Percentiles rank a stretch among this genome's conserved stretches.
Evolutionary conservation across 257 asterid genomes (phyloP).

Genomic region (Eustoma russellianum): DNA sequence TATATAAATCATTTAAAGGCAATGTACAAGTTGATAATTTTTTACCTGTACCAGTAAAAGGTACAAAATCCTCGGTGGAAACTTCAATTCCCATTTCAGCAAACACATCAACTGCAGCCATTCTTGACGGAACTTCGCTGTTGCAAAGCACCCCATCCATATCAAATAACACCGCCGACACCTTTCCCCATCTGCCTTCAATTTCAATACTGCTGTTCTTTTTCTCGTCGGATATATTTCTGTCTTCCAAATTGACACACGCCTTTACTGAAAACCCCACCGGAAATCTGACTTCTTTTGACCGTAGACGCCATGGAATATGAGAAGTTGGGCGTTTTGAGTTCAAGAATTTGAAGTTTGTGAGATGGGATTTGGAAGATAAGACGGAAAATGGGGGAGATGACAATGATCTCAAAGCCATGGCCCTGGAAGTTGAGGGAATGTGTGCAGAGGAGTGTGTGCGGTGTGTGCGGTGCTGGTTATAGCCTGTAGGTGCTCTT

Average conservation of each 20-base stretch:
- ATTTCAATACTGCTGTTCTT: slow-evolving; percentile 25
- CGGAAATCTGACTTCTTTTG: slow-evolving; percentile 10
- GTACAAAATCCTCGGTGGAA: slow-evolving; percentile 77
- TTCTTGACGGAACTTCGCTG: slow-evolving; percentile 85
- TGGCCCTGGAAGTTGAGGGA: slow-evolving; percentile 10
- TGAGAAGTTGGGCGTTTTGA: slow-evolving; percentile 23
- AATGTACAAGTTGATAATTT: not conserved
- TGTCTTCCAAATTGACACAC: slow-evolving; percentile 61
- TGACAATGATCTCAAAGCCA: slow-evolving; percentile 50
- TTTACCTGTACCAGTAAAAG: slow-evolving; percentile 93
- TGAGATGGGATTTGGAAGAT: slow-evolving; percentile 29
- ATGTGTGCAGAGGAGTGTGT: not conserved
- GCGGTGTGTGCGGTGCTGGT: too few relatives aligned
- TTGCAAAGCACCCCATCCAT: slow-evolving; percentile 97
- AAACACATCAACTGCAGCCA: slow-evolving; percentile 87
- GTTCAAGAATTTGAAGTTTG: slow-evolving; percentile 24
- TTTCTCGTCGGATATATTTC: slow-evolving; percentile 16
- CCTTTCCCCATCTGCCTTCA: slow-evolving; percentile 62
- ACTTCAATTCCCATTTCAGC: slow-evolving; percentile 90
- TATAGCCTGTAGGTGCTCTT: too few relatives aligned
- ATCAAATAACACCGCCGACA: slow-evolving; percentile 89
- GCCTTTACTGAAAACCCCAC: slow-evolving; percentile 27
- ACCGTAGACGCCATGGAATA: slow-evolving; percentile 19
- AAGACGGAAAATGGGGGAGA: slow-evolving; percentile 28
- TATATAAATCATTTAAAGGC: not conserved